phyloP scores from a whole-genome alignment of 345 rosid genomes.

The Cardiospermum halicacabum region DNA sequence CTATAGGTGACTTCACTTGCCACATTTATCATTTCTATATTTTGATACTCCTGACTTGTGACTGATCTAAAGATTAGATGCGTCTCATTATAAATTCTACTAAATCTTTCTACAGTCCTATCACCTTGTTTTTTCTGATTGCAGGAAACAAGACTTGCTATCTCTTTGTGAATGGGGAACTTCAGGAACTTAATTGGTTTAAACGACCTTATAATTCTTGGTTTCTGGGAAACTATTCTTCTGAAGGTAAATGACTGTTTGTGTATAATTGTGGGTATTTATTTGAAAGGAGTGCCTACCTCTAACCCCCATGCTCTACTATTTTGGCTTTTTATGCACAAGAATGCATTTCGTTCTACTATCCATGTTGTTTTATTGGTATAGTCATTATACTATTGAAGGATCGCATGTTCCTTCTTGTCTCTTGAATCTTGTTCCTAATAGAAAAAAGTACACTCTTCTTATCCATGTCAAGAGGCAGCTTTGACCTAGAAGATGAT shows the following conservation, averaged over 20 bases:
- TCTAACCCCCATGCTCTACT: neutral
- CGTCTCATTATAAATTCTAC: neutral
- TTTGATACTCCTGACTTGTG: neutral
- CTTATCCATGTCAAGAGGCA: neutral
- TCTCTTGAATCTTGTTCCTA: neutral
- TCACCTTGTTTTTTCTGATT: neutral
- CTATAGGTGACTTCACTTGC: neutral
- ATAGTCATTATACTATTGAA: neutral
- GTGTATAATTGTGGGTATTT: neutral
- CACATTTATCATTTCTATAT: neutral
- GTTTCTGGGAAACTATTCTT: slow-evolving; percentile 82
- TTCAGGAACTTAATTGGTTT: slow-evolving; percentile 84
- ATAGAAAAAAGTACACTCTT: neutral
- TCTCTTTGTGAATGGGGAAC: slow-evolving; percentile 43
- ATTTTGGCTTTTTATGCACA: neutral
- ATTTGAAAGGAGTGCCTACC: neutral
- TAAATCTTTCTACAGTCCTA: neutral
- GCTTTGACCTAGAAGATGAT: too few species aligned
- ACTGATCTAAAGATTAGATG: too few species aligned
- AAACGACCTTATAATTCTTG: slow-evolving; percentile 84
- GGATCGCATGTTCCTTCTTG: too few species aligned
- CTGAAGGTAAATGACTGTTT: slow-evolving; percentile 47
- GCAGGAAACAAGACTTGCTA: slow-evolving; percentile 55
- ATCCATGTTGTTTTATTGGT: neutral
- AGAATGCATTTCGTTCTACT: neutral